Evolutionary conservation across 2,329 filamentous ascomycete species (phyloP), one percentile per base, ranked within the genome.

Genomic region (Stagonosporopsis chrysanthemi): DNA sequence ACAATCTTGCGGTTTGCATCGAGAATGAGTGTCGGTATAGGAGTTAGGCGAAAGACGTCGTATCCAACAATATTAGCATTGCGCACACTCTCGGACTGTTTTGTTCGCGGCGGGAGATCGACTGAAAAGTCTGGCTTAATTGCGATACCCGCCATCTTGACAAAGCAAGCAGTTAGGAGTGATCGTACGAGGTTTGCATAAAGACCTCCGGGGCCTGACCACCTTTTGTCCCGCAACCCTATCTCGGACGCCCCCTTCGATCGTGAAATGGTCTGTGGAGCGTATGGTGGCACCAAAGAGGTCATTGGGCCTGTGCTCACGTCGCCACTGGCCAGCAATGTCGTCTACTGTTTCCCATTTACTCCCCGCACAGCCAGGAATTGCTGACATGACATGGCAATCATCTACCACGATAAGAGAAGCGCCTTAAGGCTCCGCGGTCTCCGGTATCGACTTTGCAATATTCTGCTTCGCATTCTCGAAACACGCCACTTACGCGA

Each of bases 1-100:
- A 61, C 53, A 36, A 75, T 64, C 64, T 89, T 90, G 49, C 96
- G 79, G 57, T 85, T 79, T 14, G 62, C 54, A 52, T 72, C 66
- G 15, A 74, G 50, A 14, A 74, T 52, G 41, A 74, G 38, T n/a
- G 71, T 75, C 29, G 67, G 67, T 42, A 70, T 56, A 75, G 68
- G 82, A 80, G 68, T 81, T 70, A 60, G 76, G 66, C 73, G 78
- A 28, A 74, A 63, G n/a, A 75, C 45, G 26, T 69, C 66, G 38
- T 60, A 48, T 7, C 53, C 50, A 48, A 62, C 48, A 44, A 47
- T 61, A 41, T 28, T 44, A 56, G 42, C 38, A 54, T 53, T 50
- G 49, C 40, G 31, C 28, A 57, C 50, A 42, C 52, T 59, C 38
- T 56, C 53, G n/a, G 38, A 52, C 33, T 35, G 22, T 42, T 43